Percentiles rank a stretch among this genome's conserved stretches.
Conservation (phyloP, 164 flowering plant genomes). For the Echeveria elegans region DNA sequence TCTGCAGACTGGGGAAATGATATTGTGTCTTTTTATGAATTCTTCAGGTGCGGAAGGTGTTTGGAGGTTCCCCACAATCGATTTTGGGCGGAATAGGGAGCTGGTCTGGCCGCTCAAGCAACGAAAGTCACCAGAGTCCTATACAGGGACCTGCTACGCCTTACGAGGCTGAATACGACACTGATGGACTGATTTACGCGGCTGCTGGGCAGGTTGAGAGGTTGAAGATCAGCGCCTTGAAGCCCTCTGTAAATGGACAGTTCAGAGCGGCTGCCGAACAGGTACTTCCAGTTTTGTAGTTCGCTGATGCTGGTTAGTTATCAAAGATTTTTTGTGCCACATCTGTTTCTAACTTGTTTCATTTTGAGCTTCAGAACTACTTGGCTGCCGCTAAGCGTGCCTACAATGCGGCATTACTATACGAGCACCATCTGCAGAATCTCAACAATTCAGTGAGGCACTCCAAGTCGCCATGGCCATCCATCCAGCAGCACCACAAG, state of each 20-base stretch:
- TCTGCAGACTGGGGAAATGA: background rate
- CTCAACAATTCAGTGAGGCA: background rate
- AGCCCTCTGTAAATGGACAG: no score
- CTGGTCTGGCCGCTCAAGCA: conserved; percentile 21
- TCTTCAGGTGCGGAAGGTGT: conserved; percentile 14
- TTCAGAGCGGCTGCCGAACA: no score
- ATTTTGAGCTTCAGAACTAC: no score
- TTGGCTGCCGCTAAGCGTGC: no score
- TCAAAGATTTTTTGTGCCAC: no score
- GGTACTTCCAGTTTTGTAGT: no score
- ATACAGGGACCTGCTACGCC: conserved; percentile 31
- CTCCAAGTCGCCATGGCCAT: no score
- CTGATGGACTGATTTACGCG: conserved; percentile 31
- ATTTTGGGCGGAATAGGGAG: conserved; percentile 31
- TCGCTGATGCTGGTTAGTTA: no score
- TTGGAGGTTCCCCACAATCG: conserved; percentile 41
- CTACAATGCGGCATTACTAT: no score
- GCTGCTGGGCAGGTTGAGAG: conserved; percentile 38
- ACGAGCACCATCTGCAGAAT: background rate
- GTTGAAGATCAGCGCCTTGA: conserved; percentile 19
- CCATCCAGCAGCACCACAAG: no score
- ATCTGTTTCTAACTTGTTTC: no score
- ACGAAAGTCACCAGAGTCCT: conserved; percentile 17
- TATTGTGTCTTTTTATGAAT: background rate
- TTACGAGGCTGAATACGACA: conserved; percentile 14